Conservation (phyloP, 169 alveolate genomes). For the Cryptosporidium meleagridis region DNA sequence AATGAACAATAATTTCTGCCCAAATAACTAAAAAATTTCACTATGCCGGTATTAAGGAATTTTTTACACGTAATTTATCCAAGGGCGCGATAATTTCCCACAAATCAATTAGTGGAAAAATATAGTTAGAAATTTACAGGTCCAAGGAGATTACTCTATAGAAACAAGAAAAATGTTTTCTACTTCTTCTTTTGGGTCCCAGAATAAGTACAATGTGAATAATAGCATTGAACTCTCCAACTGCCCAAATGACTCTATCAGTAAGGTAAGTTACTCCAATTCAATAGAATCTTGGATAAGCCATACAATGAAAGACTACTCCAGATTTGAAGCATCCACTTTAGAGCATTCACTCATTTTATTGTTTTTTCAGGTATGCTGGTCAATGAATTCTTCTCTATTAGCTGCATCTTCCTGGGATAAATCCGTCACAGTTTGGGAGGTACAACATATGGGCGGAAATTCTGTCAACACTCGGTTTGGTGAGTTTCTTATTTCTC, state of each 20-base stretch:
- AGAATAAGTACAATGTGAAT: slow-evolving; percentile 63
- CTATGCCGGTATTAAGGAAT: not conserved
- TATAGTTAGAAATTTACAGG: not conserved
- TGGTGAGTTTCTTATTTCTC: slow-evolving; percentile 28
- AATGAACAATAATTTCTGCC: not conserved
- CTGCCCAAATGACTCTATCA: slow-evolving; percentile 72
- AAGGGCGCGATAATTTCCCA: slow-evolving; percentile 10
- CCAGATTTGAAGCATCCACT: not conserved
- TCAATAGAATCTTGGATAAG: not conserved
- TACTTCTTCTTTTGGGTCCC: slow-evolving; percentile 61
- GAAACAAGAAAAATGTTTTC: slow-evolving; percentile 45
- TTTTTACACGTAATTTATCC: not conserved
- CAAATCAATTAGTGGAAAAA: not conserved
- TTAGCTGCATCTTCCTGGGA: slow-evolving; percentile 78
- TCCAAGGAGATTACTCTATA: not conserved
- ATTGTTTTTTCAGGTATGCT: slow-evolving; percentile 44
- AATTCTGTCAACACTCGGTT: slow-evolving; percentile 70
- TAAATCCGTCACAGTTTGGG: slow-evolving; percentile 75
- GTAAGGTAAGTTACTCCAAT: slow-evolving; percentile 35
- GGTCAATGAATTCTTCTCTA: slow-evolving; percentile 75
- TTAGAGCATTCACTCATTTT: not conserved
- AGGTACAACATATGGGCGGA: slow-evolving; percentile 76
- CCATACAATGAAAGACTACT: not conserved
- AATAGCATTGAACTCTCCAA: slow-evolving; percentile 54
- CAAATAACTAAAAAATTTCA: not conserved